Base-by-base conservation (phyloP, 2,329 filamentous ascomycete genomes). In the Exophiala sp. region DNA sequence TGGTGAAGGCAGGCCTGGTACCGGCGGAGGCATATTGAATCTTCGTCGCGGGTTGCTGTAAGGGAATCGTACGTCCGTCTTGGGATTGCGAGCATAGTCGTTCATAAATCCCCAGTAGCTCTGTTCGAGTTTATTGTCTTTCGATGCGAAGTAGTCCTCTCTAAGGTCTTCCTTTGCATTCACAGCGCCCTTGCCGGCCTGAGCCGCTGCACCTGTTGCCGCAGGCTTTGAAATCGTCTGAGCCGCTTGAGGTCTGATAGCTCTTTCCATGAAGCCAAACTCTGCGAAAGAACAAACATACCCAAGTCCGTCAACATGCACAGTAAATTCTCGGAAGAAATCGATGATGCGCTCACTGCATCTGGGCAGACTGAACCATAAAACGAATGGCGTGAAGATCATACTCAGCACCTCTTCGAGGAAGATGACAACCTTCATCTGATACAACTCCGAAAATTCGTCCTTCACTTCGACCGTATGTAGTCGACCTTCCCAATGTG, bases 261-360 rank as follows among this genome's bases (percentile, higher is more conserved):
- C 78, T 20, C 86, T 88, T 68, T 91, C 92, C 70, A 95, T 91
- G 74, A 97, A 97, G 60, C 96, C 89, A 65, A 99, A 99, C 34
- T 96, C 90, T 2, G 94, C 94, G 72, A 96, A 97, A 1, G 92
- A 96, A 71, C 94, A 99, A 9, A 97, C 90, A 62, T 96, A 92
- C 18, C 94, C 94, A 34, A 99, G 80, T 0, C 94, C 94, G 66
- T 99, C 94, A 12, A 99, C 92, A 63, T 99, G 91, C 18, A 99
- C 85, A 0, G 94, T 97, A 63, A 97, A 96, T 68, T 99, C 94
- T 36, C 94, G 86, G 76, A 99, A 97, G 72, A 99, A 99, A 72
- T 99, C 94, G 54, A 97, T 86, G 59, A 99, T 87, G 55, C 91
- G 89, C 62, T 97, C 92, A 68, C 88, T 92, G 69, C 89, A 95